phyloP scores from a whole-genome alignment of 2,329 filamentous ascomycete species.

The Paramyrothecium roridum region DNA sequence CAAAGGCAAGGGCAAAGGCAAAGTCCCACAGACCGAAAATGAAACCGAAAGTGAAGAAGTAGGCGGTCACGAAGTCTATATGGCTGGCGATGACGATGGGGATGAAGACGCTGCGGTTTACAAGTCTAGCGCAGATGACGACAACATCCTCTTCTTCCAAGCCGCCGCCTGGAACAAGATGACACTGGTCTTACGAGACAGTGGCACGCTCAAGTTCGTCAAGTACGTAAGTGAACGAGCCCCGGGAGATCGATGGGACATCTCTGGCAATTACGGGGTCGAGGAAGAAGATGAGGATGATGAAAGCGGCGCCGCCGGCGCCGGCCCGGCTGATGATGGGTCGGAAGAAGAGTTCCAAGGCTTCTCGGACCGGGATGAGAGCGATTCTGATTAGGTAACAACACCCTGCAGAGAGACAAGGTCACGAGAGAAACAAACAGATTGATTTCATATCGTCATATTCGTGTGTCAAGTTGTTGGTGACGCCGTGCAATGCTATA shows the following conservation, averaged over 20 bases:
- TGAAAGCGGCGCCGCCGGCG: conserved; percentile 30
- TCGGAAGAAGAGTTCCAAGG: conserved; percentile 57
- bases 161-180: conserved; percentile 80
- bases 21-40: conserved; percentile 24
- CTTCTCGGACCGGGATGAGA: conserved; percentile 44
- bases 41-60: conserved; percentile 49
- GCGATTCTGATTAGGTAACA: conserved; percentile 30
- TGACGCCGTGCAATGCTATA: too few relatives aligned
- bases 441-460: not conserved
- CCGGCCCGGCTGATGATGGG: conserved; percentile 33
- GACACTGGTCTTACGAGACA: conserved; percentile 84
- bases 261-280: conserved; percentile 76
- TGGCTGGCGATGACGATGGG: conserved; percentile 78
- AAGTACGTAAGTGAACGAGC: conserved; percentile 89
- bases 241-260: conserved; percentile 88
- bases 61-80: conserved; percentile 85
- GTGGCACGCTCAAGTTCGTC: conserved; percentile 84
- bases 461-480: too few relatives aligned
- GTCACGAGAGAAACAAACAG: not conserved
- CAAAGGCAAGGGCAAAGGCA: conserved; percentile 27
- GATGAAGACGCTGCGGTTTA: conserved; percentile 83
- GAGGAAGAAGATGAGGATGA: conserved; percentile 46
- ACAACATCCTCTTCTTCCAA: conserved; percentile 64
- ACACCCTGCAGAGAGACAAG: conserved; percentile 11
- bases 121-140: conserved; percentile 72